These are phyloP conservation scores for Saturnispora hagleri DNA, from an alignment of 805 yeast species.

Conservation along the genomic window DNA sequence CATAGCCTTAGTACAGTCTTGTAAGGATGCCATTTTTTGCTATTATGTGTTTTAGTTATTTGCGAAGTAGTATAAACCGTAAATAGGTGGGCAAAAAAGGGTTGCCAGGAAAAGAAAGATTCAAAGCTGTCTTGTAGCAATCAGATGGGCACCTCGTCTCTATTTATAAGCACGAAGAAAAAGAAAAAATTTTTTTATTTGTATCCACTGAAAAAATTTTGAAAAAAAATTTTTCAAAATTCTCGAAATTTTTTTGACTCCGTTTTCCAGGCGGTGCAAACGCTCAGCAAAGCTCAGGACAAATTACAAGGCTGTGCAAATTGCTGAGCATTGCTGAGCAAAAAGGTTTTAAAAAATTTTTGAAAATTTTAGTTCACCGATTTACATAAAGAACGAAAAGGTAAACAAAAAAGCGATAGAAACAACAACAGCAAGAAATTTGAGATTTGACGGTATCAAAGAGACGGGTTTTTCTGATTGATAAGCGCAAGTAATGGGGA, in stretches of 20 bases:
- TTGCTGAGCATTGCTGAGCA: too few relatives aligned
- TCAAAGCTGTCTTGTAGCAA: background rate
- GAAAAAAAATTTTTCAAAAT: background rate
- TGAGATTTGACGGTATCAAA: background rate
- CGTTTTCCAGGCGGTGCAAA: background rate
- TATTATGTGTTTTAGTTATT: slow-evolving; percentile 2
- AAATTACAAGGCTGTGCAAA: too few relatives aligned
- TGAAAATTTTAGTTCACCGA: too few relatives aligned
- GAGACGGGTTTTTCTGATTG: background rate
- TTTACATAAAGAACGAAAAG: background rate
- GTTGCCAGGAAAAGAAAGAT: slow-evolving; percentile 20
- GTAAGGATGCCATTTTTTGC: slow-evolving; percentile 7
- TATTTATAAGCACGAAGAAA: slow-evolving; percentile 1
- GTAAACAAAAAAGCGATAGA: background rate
- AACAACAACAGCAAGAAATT: background rate
- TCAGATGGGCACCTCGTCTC: background rate
- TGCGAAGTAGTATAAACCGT: background rate
- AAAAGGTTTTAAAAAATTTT: too few relatives aligned
- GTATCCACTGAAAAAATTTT: background rate
- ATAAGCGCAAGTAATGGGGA: background rate
- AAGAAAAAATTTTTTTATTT: background rate
- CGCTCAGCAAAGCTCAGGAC: background rate
- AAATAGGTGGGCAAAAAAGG: slow-evolving; percentile 14
- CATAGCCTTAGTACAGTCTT: slow-evolving; percentile 52
- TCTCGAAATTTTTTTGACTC: background rate